A percentile compares a stretch with the other conserved stretches of the same genome.
These are phyloP conservation scores for Heliamphora pulchella DNA, from an alignment of 179 eudicot genomes.

Conservation along the genomic window DNA sequence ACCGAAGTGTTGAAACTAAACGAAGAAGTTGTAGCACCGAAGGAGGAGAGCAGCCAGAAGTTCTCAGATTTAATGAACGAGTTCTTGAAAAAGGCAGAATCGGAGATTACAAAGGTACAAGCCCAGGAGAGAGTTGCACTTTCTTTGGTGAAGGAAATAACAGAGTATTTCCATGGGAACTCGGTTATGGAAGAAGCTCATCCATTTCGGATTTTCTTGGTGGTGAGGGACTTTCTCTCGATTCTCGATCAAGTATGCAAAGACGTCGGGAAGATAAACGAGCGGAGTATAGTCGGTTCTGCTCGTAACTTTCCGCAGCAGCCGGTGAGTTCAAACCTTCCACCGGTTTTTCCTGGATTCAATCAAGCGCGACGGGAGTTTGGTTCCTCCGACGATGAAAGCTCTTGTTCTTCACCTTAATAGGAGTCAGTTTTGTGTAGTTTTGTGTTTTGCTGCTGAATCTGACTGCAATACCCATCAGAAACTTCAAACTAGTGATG, in stretches of 20 bases:
- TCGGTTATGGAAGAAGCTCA: slow-evolving; percentile 62
- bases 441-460: not conserved
- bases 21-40: slow-evolving; percentile 23
- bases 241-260: slow-evolving; percentile 79
- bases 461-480: not conserved
- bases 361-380: slow-evolving; percentile 16
- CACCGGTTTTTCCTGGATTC: slow-evolving; percentile 40
- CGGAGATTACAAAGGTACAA: slow-evolving; percentile 44
- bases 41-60: slow-evolving; percentile 24
- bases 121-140: slow-evolving; percentile 41
- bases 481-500: not conserved
- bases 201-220: slow-evolving; percentile 63
- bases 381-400: slow-evolving; percentile 46
- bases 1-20: slow-evolving; percentile 45
- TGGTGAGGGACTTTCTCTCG: slow-evolving; percentile 70
- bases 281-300: slow-evolving; percentile 47
- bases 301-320: slow-evolving; percentile 22
- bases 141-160: slow-evolving; percentile 59
- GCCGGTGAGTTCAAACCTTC: slow-evolving; percentile 25
- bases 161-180: slow-evolving; percentile 78
- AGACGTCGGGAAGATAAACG: slow-evolving; percentile 80
- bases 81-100: slow-evolving; percentile 62
- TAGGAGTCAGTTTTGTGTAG: not conserved
- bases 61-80: slow-evolving; percentile 54
- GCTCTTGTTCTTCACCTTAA: slow-evolving; percentile 14